These are phyloP conservation scores for Cercospora sp. DNA, from an alignment of 2,329 filamentous ascomycete genomes.

Conservation along the genomic window DNA sequence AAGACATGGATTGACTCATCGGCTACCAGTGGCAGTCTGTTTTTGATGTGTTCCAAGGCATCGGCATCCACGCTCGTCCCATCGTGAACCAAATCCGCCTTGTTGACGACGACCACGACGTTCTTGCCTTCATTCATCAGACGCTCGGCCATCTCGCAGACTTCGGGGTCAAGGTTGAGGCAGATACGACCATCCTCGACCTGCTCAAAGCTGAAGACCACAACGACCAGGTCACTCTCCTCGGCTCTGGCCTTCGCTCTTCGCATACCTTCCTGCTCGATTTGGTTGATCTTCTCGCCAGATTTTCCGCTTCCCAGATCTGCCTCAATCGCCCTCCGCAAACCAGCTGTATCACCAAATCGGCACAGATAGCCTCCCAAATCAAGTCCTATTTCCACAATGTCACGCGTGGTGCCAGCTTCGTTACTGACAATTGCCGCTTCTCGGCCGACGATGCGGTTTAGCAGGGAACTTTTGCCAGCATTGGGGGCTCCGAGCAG, in stretches of 20 bases:
- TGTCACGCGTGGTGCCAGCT: slow-evolving; percentile 89
- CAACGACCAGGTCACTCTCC: slow-evolving; percentile 82
- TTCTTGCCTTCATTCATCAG: slow-evolving; percentile 53
- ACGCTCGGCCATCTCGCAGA: slow-evolving; percentile 54
- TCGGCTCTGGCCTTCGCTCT: slow-evolving; percentile 77
- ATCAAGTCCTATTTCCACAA: slow-evolving; percentile 89
- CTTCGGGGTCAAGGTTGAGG: slow-evolving; percentile 53
- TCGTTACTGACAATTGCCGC: slow-evolving; percentile 93
- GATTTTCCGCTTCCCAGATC: slow-evolving; percentile 6
- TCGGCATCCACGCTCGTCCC: slow-evolving; percentile 7
- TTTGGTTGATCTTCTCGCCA: slow-evolving; percentile 59
- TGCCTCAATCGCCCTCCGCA: slow-evolving; percentile 51
- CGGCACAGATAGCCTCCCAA: slow-evolving; percentile 86
- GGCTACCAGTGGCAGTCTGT: slow-evolving; percentile 46
- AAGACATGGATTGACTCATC: slow-evolving; percentile 59
- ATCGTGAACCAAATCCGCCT: slow-evolving; percentile 51
- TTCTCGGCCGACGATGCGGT: slow-evolving; percentile 83
- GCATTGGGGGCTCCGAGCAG: slow-evolving; percentile 89
- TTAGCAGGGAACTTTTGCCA: slow-evolving; percentile 92
- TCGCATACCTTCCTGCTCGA: slow-evolving; percentile 89
- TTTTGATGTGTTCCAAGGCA: slow-evolving; percentile 37
- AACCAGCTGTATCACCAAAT: slow-evolving; percentile 92
- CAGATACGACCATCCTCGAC: slow-evolving; percentile 10
- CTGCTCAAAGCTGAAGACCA: slow-evolving; percentile 71
- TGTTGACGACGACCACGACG: slow-evolving; percentile 63